These are phyloP conservation scores for Trichosporon sp. DNA, from an alignment of 1,284 basidiomycete species.

Conservation along the genomic window DNA sequence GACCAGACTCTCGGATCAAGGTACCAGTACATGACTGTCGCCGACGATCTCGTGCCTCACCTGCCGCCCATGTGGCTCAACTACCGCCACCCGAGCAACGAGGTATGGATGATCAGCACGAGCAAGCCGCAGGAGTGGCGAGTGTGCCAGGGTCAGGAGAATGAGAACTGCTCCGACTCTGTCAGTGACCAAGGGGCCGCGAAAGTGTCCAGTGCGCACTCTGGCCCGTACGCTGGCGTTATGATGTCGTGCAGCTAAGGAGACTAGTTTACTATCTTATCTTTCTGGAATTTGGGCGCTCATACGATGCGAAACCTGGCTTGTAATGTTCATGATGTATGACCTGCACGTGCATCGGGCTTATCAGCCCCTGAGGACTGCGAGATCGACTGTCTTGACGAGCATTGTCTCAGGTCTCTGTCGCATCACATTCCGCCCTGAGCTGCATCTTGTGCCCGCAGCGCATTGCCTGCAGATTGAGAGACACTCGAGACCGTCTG, in stretches of 20 bases:
- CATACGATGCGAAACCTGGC: too few relatives aligned
- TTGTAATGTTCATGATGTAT: too few relatives aligned
- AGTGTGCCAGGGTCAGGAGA: background rate
- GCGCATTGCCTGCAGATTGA: background rate
- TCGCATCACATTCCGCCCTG: too few relatives aligned
- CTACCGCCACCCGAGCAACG: background rate
- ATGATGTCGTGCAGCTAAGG: background rate
- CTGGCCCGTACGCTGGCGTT: background rate
- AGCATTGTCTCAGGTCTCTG: too few relatives aligned
- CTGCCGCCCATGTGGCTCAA: conserved; percentile 17
- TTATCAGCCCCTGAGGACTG: too few relatives aligned
- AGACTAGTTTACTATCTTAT: background rate
- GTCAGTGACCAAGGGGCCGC: background rate
- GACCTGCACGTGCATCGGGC: too few relatives aligned
- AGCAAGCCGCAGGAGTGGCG: background rate
- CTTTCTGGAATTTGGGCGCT: too few relatives aligned
- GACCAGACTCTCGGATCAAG: conserved; percentile 18
- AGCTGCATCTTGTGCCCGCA: background rate
- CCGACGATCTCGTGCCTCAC: conserved; percentile 24
- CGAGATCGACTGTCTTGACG: too few relatives aligned
- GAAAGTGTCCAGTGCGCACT: background rate
- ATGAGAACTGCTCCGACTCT: background rate
- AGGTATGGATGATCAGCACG: background rate
- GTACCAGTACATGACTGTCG: conserved; percentile 23
- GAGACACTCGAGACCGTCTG: background rate